phyloP scores from a whole-genome alignment of 371 early-diverging fungal genomes.

The Mucor saturninus region DNA sequence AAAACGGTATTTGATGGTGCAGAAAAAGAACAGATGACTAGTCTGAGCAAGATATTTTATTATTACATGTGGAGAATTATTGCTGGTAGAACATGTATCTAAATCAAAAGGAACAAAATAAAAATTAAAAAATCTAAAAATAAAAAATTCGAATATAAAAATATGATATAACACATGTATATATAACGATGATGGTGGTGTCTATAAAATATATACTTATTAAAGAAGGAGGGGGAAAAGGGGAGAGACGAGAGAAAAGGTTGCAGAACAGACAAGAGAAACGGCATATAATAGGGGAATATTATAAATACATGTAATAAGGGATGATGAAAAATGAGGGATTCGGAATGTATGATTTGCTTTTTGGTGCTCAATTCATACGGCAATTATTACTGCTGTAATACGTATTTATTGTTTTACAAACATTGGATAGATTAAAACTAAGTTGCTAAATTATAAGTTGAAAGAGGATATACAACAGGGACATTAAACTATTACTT shows the following conservation, averaged over 20 bases:
- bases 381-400: constrained; percentile 7
- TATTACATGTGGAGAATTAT: constrained; percentile 38
- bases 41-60: constrained; percentile 35
- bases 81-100: constrained; percentile 14
- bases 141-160: background rate
- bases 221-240: constrained; percentile 3
- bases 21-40: constrained; percentile 41
- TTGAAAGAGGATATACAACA: constrained; percentile 24
- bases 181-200: background rate
- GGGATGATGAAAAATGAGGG: constrained; percentile 19
- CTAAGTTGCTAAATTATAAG: background rate
- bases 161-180: constrained; percentile 4
- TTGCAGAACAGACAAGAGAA: constrained; percentile 1
- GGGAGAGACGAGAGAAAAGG: background rate
- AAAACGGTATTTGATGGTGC: constrained; percentile 24
- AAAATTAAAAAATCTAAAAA: background rate
- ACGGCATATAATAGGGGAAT: background rate
- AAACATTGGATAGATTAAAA: constrained; percentile 29
- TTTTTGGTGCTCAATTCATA: background rate
- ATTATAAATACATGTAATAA: constrained; percentile 8
- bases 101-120: background rate
- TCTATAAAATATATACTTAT: constrained; percentile 6
- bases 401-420: constrained; percentile 4
- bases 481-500: constrained; percentile 18
- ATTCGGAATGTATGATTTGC: constrained; percentile 16